Evolutionary conservation across 2,329 filamentous ascomycete species (phyloP).

Genomic region (Monilinia vaccinii-corymbosi): DNA sequence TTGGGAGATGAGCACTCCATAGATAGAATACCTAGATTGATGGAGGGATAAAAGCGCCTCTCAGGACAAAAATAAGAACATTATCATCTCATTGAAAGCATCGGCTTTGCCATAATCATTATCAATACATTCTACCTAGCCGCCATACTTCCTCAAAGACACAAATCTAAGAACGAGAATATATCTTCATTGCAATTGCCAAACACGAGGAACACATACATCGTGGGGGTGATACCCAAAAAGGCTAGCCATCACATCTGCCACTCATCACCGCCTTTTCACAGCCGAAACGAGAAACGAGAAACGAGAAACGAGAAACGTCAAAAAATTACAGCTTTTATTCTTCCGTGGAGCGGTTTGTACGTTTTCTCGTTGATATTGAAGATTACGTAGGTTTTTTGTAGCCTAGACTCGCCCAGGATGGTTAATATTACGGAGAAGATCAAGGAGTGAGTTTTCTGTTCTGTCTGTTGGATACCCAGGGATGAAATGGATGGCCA

Average conservation of each 20-base stretch:
- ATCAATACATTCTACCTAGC: not conserved
- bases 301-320: not conserved
- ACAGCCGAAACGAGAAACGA: not conserved
- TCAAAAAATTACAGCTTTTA: conserved; percentile 2
- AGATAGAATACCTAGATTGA: not conserved
- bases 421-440: conserved; percentile 99
- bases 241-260: not conserved
- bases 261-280: not conserved
- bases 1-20: not conserved
- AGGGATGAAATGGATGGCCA: not conserved
- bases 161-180: no score
- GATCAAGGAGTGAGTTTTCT: conserved; percentile 83
- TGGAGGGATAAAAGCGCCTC: not conserved
- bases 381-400: not conserved
- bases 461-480: not conserved
- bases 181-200: no score
- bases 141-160: no score
- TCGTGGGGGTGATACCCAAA: not conserved
- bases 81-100: not conserved
- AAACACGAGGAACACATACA: not conserved
- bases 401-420: conserved; percentile 30
- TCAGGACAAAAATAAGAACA: not conserved
- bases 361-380: not conserved
- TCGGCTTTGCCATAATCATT: not conserved
- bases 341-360: not conserved